Base-by-base conservation (phyloP, 352 stramenopile species). In the Phytophthora pini region DNA sequence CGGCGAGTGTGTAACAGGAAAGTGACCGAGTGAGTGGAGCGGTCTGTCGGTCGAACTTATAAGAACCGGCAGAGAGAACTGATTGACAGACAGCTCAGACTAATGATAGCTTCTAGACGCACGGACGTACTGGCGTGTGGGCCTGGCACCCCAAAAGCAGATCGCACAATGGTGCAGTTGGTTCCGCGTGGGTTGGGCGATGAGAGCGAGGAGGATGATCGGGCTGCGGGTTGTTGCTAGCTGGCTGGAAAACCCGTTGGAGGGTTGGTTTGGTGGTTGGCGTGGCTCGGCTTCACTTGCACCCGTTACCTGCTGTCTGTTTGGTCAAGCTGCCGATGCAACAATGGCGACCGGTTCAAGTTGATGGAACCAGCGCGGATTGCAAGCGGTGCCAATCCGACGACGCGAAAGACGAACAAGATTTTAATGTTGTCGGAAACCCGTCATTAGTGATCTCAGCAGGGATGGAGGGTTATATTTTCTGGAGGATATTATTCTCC, bases 91-190 rank as follows among this genome's bases (percentile, higher is more conserved):
- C 61, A 66, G 51, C 29, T 50, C 40, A 11, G 53, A 34, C 68
- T 76, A 73, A 76, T 78, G 61, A 73, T 76, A 79, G 61, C 47
- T 73, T 63, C 54, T 50, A 47, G 59, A 53, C 58, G 32, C 27
- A 58, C 24, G 51, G 59, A 52, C 58, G 32, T 22, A 57, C 26
- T 41, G 36, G 54, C 6, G 36, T 39, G 50, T 22, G 61, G 34
- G 47, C 57, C 34, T 62, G 62, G 45, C 45, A 52, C 62, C 51
- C 43, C 26, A 13, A 63, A 60, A 56, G 44, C 24, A 38, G 34
- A 62, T 67, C 17, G 48, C 34, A n/a, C 34, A 68, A 56, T 66
- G 56, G 36, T 56, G 36, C 36, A 32, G 24, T 59, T 40, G 47
- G 52, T 65, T 31, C 43, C 46, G 36, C 20, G 17, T 40, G 36